Evolutionary conservation across 805 yeast genomes (phyloP), one percentile per base, ranked within the genome.

Genomic region (Myxozyma mucilagina): DNA sequence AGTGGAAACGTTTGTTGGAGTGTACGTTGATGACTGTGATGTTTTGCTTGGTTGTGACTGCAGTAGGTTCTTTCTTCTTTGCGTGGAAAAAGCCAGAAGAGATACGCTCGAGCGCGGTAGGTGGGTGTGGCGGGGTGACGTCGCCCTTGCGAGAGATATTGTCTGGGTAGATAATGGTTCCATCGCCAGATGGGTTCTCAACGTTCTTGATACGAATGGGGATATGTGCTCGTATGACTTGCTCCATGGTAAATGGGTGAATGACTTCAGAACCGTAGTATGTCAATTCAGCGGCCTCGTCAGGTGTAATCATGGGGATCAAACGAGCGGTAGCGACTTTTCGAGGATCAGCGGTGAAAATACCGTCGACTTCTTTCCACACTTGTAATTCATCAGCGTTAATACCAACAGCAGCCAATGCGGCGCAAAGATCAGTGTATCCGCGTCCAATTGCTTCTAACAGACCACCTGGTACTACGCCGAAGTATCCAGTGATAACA

Each of bases 331-430:
- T 85, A 41, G 91, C 87, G 34, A 94, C 98, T 70, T 94, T 94
- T 63, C 99, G 81, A 44, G 99, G 99, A 73, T 94, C 99, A 2
- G 99, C 99, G 0, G 98, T 92, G 79, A 94, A 94, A 43, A 94
- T 94, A 69, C 99, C 99, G 73, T 94, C 99, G 55, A 94, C 99
- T 78, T 94, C 99, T 71, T 94, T 94, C 99, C 99, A 94, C 53
- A 94, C 90, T 77, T 94, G 99, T 64, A 94, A 80, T 76, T 94
- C 99, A 48, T 90, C 96, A 4, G 98, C 97, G 64, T 81, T 84
- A 53, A 87, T 76, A 1, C 97, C 99, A 34, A 94, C 98, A 0
- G 99, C 97, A 43, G 91, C 83, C 71, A 94, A 80, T 1, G 98
- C 99, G 18, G 99, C 99, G 79, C 99, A 94, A 69, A 94, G 79